Conservation (phyloP, 2,329 filamentous ascomycete species). For the Aureobasidium sp. region DNA sequence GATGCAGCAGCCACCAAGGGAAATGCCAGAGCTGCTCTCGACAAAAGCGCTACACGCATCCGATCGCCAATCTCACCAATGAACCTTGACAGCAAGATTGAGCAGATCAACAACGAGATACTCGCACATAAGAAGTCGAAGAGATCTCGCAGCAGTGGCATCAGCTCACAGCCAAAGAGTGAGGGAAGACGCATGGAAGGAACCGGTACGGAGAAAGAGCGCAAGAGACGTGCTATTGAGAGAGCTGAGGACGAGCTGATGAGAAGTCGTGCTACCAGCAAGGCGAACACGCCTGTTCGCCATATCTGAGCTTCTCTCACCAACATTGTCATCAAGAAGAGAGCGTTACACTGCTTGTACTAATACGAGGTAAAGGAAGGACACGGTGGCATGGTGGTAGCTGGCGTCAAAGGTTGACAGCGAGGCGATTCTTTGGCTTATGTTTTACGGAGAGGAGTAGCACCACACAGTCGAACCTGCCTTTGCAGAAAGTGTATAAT, state of each 20-base stretch:
- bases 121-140: slow-evolving; percentile 13
- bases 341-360: background rate
- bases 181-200: slow-evolving; percentile 18
- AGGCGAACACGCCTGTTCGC: background rate
- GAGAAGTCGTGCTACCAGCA: slow-evolving; percentile 16
- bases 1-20: background rate
- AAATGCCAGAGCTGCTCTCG: background rate
- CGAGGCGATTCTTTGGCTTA: background rate
- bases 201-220: slow-evolving; percentile 27
- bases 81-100: slow-evolving; percentile 16
- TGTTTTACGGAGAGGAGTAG: background rate
- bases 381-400: background rate
- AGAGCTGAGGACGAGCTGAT: slow-evolving; percentile 27
- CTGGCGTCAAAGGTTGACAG: background rate
- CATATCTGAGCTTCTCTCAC: too few relatives aligned
- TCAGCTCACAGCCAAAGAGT: slow-evolving; percentile 11
- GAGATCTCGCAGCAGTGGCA: slow-evolving; percentile 7
- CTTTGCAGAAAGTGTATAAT: background rate
- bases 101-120: slow-evolving; percentile 14
- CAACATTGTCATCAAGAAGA: too few relatives aligned
- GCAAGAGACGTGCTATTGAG: slow-evolving; percentile 28
- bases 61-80: slow-evolving; percentile 13
- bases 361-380: background rate
- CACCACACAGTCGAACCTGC: too few relatives aligned
- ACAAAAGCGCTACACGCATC: background rate